These are phyloP conservation scores for Eimeria sp. DNA, from an alignment of 169 alveolate species.

Conservation along the genomic window DNA sequence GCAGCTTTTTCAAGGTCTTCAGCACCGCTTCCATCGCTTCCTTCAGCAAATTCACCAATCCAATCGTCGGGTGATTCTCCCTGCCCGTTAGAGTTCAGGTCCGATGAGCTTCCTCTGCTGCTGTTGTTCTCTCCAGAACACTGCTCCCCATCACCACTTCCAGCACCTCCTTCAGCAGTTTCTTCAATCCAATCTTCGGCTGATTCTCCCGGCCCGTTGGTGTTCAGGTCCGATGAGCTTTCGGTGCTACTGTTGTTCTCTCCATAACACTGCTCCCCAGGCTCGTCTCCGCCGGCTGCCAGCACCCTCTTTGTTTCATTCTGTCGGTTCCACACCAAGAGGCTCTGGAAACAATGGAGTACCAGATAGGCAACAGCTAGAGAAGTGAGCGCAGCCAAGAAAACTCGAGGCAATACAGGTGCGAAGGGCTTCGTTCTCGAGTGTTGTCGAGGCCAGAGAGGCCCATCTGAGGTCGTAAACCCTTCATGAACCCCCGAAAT, in stretches of 20 bases:
- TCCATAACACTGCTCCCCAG: background rate
- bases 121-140: background rate
- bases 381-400: background rate
- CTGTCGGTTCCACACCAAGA: background rate
- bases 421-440: background rate
- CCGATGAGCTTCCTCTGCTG: background rate
- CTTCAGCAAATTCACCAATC: background rate
- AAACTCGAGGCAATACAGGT: background rate
- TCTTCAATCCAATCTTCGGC: background rate
- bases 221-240: background rate
- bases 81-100: background rate
- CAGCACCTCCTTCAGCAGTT: background rate
- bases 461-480: background rate
- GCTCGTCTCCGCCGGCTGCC: background rate
- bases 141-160: background rate
- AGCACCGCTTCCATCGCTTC: background rate
- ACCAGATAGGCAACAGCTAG: background rate
- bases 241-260: background rate
- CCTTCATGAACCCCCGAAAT: background rate
- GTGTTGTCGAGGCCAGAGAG: background rate
- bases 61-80: background rate
- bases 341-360: background rate
- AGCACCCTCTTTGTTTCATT: background rate
- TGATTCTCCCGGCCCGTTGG: background rate
- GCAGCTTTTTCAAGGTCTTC: too few species aligned